Conservation (phyloP, 2,329 filamentous ascomycete genomes). For the Cyanodermella asteris region DNA sequence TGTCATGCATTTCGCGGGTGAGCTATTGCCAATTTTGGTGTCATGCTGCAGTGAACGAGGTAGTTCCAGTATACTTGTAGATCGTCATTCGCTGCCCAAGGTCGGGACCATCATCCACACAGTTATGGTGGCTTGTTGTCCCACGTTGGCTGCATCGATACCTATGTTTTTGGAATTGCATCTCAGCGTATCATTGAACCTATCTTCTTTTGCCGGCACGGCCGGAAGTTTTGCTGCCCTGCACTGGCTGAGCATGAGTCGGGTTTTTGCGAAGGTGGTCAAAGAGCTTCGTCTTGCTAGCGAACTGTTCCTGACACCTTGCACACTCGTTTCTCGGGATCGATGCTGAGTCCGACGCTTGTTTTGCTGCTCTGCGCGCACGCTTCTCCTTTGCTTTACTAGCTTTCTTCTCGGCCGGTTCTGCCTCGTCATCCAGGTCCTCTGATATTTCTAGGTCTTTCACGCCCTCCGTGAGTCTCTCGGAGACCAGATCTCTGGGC, state of each 20-base stretch:
- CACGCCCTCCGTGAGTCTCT: slow-evolving; percentile 6
- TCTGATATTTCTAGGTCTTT: slow-evolving; percentile 2
- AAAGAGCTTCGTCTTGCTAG: slow-evolving; percentile 51
- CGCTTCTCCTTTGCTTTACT: slow-evolving; percentile 33
- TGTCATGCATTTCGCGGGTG: too few relatives aligned
- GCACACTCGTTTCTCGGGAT: slow-evolving; percentile 42
- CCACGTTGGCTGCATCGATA: too few relatives aligned
- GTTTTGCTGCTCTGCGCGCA: slow-evolving; percentile 25
- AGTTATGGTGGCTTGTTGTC: too few relatives aligned
- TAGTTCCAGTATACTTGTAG: too few relatives aligned
- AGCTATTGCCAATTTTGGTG: too few relatives aligned
- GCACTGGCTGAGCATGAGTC: slow-evolving; percentile 39
- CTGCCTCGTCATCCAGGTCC: slow-evolving; percentile 10
- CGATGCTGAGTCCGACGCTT: slow-evolving; percentile 8
- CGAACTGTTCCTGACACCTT: slow-evolving; percentile 57
- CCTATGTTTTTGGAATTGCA: too few relatives aligned
- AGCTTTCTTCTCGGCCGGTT: slow-evolving; percentile 14
- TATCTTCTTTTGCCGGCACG: too few relatives aligned
- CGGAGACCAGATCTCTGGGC: slow-evolving; percentile 11
- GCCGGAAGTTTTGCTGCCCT: too few relatives aligned
- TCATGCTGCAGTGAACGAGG: too few relatives aligned
- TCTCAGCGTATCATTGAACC: too few relatives aligned
- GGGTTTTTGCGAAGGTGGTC: slow-evolving; percentile 46
- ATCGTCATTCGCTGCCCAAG: too few relatives aligned
- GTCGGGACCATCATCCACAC: too few relatives aligned